Evolutionary conservation across 495 filamentous ascomycete genomes (phyloP).

Genomic region (Lepraria neglecta): DNA sequence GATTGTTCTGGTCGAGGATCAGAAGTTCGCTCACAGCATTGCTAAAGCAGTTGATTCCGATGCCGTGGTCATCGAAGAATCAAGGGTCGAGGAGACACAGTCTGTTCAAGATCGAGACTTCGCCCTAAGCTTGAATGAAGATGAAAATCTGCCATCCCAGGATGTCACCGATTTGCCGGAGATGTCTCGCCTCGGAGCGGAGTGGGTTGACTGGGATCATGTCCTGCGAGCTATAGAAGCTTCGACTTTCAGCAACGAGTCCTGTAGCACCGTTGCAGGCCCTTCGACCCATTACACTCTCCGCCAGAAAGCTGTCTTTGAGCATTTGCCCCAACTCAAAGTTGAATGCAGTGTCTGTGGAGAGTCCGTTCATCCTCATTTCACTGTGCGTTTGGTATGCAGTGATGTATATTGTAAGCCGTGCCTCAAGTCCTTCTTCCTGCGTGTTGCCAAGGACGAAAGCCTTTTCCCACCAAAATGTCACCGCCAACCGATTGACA

Average conservation of each 20-base stretch:
- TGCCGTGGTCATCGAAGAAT: constrained; percentile 8
- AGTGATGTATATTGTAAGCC: constrained; percentile 26
- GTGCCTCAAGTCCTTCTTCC: constrained; percentile 29
- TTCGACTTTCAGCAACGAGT: background rate
- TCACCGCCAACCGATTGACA: constrained; percentile 26
- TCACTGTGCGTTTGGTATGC: constrained; percentile 27
- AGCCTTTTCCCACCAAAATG: constrained; percentile 31
- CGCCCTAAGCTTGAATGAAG: background rate
- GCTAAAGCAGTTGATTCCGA: constrained; percentile 5
- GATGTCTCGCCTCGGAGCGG: background rate
- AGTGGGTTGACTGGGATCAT: background rate
- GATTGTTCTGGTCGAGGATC: constrained; percentile 20
- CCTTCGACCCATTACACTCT: background rate
- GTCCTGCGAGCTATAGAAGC: background rate
- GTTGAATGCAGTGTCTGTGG: constrained; percentile 25
- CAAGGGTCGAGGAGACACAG: background rate
- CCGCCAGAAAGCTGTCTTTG: constrained; percentile 15
- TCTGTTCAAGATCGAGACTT: constrained; percentile 3
- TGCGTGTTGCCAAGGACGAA: constrained; percentile 26
- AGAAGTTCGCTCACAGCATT: constrained; percentile 24
- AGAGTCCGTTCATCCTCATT: constrained; percentile 22
- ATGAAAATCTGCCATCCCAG: background rate
- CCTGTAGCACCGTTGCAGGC: background rate
- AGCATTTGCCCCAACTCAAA: constrained; percentile 22
- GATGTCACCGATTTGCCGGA: background rate